Conservation (phyloP, 1,139 yeast species). For the Pichia sp. region DNA sequence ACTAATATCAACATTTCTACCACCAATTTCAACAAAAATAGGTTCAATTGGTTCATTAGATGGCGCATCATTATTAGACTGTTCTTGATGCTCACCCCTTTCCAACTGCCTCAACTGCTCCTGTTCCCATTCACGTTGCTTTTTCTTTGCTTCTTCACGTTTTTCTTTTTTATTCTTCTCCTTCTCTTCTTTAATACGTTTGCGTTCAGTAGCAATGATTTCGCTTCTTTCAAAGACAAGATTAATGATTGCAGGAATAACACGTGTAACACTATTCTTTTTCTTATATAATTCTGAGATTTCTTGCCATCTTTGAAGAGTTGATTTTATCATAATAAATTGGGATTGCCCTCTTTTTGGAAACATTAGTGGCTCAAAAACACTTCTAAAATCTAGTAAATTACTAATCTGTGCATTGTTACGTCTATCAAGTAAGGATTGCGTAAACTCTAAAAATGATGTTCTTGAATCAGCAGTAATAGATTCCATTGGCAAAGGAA, state of each 20-base stretch:
- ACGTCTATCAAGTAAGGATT: constrained; percentile 22
- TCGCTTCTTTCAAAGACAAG: constrained; percentile 46
- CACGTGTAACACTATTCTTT: constrained; percentile 32
- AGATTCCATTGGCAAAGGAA: constrained; percentile 14
- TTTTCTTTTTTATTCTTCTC: constrained; percentile 32
- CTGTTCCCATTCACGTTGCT: too few species aligned
- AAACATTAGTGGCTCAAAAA: constrained; percentile 16
- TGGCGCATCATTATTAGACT: constrained; percentile 25
- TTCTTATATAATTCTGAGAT: constrained; percentile 42
- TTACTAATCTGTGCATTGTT: constrained; percentile 15
- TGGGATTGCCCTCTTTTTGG: constrained; percentile 19
- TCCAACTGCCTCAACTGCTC: constrained; percentile 24
- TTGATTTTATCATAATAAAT: constrained; percentile 41
- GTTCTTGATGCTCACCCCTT: constrained; percentile 11
- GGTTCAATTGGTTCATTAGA: constrained; percentile 38
- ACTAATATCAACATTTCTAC: constrained; percentile 74
- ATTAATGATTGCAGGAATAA: constrained; percentile 48
- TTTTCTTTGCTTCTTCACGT: too few species aligned
- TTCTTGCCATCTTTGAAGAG: constrained; percentile 68
- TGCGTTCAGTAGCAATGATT: constrained; percentile 33
- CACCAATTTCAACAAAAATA: constrained; percentile 69
- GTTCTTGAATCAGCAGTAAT: neutral
- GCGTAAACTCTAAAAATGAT: constrained; percentile 18
- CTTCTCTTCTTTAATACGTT: constrained; percentile 29
- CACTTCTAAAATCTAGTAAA: constrained; percentile 16